These are phyloP conservation scores for Mycena crocata DNA, from an alignment of 768 basidiomycete species.

Conservation along the genomic window DNA sequence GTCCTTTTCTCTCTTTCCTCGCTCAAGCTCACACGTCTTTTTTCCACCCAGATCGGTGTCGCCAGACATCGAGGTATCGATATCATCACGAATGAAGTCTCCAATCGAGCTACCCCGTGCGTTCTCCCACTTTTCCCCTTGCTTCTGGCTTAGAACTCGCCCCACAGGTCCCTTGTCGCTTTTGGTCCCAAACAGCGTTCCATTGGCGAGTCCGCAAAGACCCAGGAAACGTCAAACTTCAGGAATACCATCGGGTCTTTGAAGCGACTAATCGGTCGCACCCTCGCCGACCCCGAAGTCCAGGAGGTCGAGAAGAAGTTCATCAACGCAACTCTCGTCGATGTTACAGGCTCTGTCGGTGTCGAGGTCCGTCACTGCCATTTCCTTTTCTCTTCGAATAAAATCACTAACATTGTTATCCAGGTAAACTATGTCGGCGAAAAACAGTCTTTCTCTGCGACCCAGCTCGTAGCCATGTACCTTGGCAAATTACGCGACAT, in stretches of 20 bases:
- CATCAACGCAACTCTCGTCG: slow-evolving; percentile 87
- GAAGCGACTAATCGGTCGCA: slow-evolving; percentile 91
- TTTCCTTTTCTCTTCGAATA: slow-evolving; percentile 13
- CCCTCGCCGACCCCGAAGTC: slow-evolving; percentile 83
- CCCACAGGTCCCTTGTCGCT: slow-evolving; percentile 86
- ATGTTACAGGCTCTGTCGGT: slow-evolving; percentile 86
- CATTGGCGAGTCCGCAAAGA: slow-evolving; percentile 97
- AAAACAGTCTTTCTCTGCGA: slow-evolving; percentile 80
- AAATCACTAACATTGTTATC: slow-evolving; percentile 27
- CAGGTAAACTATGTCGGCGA: slow-evolving; percentile 94
- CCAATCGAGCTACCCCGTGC: slow-evolving; percentile 95
- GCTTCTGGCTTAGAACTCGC: slow-evolving; percentile 6
- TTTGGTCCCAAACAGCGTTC: slow-evolving; percentile 92
- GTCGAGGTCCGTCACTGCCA: slow-evolving; percentile 71
- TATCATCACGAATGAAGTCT: slow-evolving; percentile 98
- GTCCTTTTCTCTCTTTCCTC: slow-evolving; percentile 34
- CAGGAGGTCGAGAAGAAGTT: slow-evolving; percentile 90
- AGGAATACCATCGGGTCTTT: slow-evolving; percentile 95
- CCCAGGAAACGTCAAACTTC: slow-evolving; percentile 97
- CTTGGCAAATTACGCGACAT: slow-evolving; percentile 92
- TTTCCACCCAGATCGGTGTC: slow-evolving; percentile 83
- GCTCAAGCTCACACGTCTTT: slow-evolving; percentile 26
- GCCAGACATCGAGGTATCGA: slow-evolving; percentile 97
- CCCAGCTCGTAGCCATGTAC: slow-evolving; percentile 93
- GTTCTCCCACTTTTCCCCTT: slow-evolving; percentile 43